These are phyloP conservation scores for Bassia scoparia DNA, from an alignment of 148 eudicot genomes.

Conservation along the genomic window DNA sequence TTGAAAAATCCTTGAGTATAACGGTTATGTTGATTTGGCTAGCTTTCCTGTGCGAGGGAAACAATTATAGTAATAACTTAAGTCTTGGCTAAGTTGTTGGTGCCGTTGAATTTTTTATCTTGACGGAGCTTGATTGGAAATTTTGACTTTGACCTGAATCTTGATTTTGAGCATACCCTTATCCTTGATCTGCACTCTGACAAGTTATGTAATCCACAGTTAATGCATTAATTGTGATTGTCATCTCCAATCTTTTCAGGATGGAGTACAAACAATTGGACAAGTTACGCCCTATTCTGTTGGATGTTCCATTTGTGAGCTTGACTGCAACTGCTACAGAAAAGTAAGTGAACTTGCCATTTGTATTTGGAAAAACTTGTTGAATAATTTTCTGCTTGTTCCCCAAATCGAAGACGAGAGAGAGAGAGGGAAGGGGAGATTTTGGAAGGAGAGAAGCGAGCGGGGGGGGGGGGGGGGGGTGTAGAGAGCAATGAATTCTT, in stretches of 20 bases:
- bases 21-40: not conserved
- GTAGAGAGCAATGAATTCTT: no score
- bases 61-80: not conserved
- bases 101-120: not conserved
- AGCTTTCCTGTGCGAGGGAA: not conserved
- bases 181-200: not conserved
- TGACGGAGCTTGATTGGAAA: not conserved
- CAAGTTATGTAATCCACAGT: constrained; percentile 1
- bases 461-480: no score
- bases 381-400: no score
- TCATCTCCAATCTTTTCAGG: constrained; percentile 30
- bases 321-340: constrained; percentile 87
- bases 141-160: not conserved
- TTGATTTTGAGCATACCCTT: not conserved
- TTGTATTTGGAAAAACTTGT: not conserved
- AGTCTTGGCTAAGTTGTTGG: not conserved
- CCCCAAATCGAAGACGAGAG: no score
- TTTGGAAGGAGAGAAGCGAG: no score
- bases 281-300: constrained; percentile 57
- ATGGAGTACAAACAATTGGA: constrained; percentile 69
- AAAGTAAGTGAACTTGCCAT: constrained; percentile 43
- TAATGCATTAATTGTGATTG: not conserved
- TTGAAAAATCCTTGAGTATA: not conserved
- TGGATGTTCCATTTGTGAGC: constrained; percentile 65
- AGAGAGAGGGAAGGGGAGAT: no score